phyloP scores from a whole-genome alignment of 768 basidiomycete genomes.

The Boletus speciosus region DNA sequence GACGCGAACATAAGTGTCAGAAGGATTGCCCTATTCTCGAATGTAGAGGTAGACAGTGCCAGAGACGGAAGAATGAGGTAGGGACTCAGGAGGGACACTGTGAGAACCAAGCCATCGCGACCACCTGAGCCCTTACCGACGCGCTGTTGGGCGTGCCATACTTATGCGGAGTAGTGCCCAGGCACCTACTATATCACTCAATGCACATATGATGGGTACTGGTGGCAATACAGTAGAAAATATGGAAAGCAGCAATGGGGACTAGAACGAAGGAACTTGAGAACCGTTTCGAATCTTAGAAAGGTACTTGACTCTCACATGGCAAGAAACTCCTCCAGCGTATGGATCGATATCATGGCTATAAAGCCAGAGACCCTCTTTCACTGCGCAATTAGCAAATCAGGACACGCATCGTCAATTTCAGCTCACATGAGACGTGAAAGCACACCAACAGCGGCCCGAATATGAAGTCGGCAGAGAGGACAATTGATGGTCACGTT shows the following conservation, averaged over 20 bases:
- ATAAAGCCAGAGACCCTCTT: constrained; percentile 85
- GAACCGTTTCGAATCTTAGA: neutral
- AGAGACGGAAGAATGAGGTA: constrained; percentile 76
- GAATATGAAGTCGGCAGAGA: constrained; percentile 79
- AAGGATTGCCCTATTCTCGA: constrained; percentile 75
- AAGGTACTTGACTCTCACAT: constrained; percentile 50
- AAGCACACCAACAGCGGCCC: constrained; percentile 52
- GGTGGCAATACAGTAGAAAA: constrained; percentile 69
- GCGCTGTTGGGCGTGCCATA: constrained; percentile 59
- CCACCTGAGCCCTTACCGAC: constrained; percentile 35
- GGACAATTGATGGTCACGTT: constrained; percentile 71
- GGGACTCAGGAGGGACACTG: constrained; percentile 80
- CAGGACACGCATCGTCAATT: constrained; percentile 7
- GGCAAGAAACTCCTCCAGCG: constrained; percentile 78
- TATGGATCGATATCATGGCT: constrained; percentile 81
- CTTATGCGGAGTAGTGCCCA: constrained; percentile 59
- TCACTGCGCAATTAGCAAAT: constrained; percentile 48
- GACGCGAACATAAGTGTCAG: constrained; percentile 67
- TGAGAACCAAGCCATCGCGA: constrained; percentile 60
- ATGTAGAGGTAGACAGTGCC: constrained; percentile 75
- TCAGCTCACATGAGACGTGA: neutral
- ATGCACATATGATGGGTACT: constrained; percentile 64
- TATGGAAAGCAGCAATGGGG: constrained; percentile 71
- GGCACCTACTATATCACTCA: constrained; percentile 64
- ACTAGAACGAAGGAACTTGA: constrained; percentile 42